Conservation (phyloP, 495 filamentous ascomycete genomes). For the Lophium mytilinum region DNA sequence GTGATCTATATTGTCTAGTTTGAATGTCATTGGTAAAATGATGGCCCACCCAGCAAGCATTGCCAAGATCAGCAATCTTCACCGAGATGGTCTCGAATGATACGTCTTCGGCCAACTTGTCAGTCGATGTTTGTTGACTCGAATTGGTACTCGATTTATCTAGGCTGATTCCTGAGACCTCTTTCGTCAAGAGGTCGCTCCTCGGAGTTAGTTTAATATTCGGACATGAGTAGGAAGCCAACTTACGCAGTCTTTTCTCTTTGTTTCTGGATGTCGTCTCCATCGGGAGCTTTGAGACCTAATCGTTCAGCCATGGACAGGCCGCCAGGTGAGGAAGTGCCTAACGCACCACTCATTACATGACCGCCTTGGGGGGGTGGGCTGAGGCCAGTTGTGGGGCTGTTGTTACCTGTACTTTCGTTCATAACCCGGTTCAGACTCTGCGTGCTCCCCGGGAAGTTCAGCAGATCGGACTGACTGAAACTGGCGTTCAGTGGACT, state of each 20-base stretch:
- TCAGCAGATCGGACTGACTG: slow-evolving; percentile 58
- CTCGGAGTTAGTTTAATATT: not conserved
- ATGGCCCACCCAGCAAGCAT: slow-evolving; percentile 97
- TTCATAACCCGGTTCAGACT: slow-evolving; percentile 76
- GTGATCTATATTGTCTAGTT: slow-evolving; percentile 93
- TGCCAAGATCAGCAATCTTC: slow-evolving; percentile 97
- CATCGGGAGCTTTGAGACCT: slow-evolving; percentile 49
- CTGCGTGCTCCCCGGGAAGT: slow-evolving; percentile 57
- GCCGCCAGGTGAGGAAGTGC: slow-evolving; percentile 20
- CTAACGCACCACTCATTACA: slow-evolving; percentile 44
- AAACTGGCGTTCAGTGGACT: slow-evolving; percentile 92
- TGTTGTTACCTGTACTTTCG: slow-evolving; percentile 54
- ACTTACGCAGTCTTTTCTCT: slow-evolving; percentile 92
- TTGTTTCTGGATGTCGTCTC: slow-evolving; percentile 70
- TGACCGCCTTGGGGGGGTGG: slow-evolving; percentile 25
- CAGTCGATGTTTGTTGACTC: slow-evolving; percentile 38
- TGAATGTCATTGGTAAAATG: slow-evolving; percentile 99
- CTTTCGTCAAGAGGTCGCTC: slow-evolving; percentile 82
- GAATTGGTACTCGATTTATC: slow-evolving; percentile 53
- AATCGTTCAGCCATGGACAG: slow-evolving; percentile 54
- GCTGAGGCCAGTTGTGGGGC: slow-evolving; percentile 23
- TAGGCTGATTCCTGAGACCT: slow-evolving; percentile 90
- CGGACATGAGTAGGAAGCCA: not conserved
- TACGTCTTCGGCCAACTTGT: slow-evolving; percentile 44
- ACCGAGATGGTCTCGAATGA: slow-evolving; percentile 79